phyloP scores from a whole-genome alignment of 2,329 filamentous ascomycete genomes.

The Pyrenophora tritici-repentis region DNA sequence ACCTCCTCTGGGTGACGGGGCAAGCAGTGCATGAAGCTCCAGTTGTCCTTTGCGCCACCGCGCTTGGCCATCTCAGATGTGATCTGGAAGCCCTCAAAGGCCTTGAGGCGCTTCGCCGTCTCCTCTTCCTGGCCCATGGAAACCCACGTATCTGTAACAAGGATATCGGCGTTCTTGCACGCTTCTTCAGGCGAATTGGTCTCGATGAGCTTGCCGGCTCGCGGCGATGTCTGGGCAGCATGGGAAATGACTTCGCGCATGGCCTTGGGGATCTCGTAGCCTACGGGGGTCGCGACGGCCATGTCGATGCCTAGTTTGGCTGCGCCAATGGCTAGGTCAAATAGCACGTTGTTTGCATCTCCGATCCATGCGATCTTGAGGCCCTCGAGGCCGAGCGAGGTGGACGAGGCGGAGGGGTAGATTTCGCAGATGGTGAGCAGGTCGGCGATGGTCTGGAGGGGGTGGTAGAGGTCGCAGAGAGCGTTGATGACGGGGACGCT shows the following conservation, averaged over 20 bases:
- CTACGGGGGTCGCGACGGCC: constrained; percentile 81
- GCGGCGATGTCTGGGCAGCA: constrained; percentile 61
- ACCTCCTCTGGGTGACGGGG: constrained; percentile 93
- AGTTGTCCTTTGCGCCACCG: constrained; percentile 83
- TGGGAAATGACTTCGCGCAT: constrained; percentile 76
- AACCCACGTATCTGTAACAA: constrained; percentile 97
- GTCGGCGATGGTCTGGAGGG: constrained; percentile 92
- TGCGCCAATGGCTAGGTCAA: constrained; percentile 86
- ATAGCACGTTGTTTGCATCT: constrained; percentile 96
- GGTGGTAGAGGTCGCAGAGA: constrained; percentile 88
- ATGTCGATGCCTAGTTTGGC: constrained; percentile 87
- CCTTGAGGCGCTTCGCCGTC: constrained; percentile 73
- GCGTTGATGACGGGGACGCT: constrained; percentile 58
- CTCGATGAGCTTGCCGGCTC: constrained; percentile 71
- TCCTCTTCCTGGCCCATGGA: constrained; percentile 98
- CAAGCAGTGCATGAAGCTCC: constrained; percentile 99
- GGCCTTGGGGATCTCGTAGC: constrained; percentile 76
- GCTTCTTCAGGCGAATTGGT: constrained; percentile 82
- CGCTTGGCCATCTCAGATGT: constrained; percentile 81
- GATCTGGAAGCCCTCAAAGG: constrained; percentile 89
- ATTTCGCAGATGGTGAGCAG: constrained; percentile 87
- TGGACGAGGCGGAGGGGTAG: constrained; percentile 59
- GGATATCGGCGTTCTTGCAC: constrained; percentile 81
- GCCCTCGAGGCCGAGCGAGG: constrained; percentile 72
- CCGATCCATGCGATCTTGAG: constrained; percentile 95